Evolutionary conservation across 2,329 filamentous ascomycete species (phyloP).

Genomic region (Sclerotinia subarctica): DNA sequence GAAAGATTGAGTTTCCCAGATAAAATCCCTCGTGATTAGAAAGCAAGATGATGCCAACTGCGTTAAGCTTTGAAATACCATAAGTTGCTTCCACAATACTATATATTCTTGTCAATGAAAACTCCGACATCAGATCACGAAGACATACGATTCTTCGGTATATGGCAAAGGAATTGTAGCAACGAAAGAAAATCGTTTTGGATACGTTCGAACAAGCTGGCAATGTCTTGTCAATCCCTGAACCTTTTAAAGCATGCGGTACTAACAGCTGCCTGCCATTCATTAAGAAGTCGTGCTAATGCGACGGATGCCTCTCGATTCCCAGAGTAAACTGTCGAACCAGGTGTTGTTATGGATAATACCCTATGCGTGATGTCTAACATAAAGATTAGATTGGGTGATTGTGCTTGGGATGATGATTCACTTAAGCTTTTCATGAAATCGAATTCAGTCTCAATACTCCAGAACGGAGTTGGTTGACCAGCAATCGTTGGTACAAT

Average conservation of each 20-base stretch:
- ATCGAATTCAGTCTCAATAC: background rate
- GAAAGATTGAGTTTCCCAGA: background rate
- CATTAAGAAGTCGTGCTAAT: slow-evolving; percentile 7
- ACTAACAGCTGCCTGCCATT: slow-evolving; percentile 7
- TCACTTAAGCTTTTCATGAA: slow-evolving; percentile 11
- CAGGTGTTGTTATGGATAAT: slow-evolving; percentile 6
- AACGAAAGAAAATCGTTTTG: slow-evolving; percentile 2
- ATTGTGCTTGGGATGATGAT: too few species aligned
- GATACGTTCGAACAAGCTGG: slow-evolving; percentile 7
- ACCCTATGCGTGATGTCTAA: slow-evolving; percentile 11
- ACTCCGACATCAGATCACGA: background rate
- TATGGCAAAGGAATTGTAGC: slow-evolving; percentile 6
- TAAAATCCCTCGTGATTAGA: slow-evolving; percentile 9
- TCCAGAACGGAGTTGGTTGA: background rate
- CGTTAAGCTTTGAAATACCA: background rate
- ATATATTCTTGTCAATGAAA: background rate
- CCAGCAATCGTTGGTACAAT: background rate
- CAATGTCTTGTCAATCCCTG: background rate
- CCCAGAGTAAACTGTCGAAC: background rate
- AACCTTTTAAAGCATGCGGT: background rate
- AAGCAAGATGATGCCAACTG: background rate
- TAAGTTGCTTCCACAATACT: background rate
- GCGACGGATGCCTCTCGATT: background rate
- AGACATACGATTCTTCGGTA: slow-evolving; percentile 3
- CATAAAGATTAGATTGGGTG: background rate